phyloP scores from a whole-genome alignment of 768 basidiomycete species.

The Xerocomus spinulosus region DNA sequence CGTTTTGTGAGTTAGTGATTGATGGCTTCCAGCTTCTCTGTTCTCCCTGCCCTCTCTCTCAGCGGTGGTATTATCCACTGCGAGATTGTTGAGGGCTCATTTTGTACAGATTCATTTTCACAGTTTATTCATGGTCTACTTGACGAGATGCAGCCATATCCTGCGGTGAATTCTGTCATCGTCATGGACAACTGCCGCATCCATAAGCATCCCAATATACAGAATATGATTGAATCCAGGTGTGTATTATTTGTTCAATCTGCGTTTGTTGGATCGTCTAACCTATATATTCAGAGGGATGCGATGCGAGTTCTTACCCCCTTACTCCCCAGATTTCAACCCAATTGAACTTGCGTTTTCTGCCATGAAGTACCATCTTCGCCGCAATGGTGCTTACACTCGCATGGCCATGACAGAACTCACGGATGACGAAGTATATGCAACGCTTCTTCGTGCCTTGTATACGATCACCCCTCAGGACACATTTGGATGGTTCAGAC shows the following conservation, averaged over 20 bases:
- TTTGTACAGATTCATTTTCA: not conserved
- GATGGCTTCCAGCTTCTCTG: not conserved
- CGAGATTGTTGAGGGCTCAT: not conserved
- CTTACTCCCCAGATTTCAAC: slow-evolving; percentile 1
- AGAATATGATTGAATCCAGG: not conserved
- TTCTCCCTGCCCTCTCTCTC: slow-evolving; percentile 3
- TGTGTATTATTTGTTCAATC: not conserved
- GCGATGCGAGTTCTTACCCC: not conserved
- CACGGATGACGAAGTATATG: not conserved
- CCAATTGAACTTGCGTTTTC: slow-evolving; percentile 1
- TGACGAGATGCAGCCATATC: not conserved
- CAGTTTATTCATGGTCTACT: not conserved
- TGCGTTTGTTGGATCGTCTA: not conserved
- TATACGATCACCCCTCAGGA: not conserved
- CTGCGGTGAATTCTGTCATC: not conserved
- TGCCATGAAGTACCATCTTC: not conserved
- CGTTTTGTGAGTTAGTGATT: not conserved
- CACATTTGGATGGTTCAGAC: not conserved
- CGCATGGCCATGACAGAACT: not conserved
- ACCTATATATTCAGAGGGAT: not conserved
- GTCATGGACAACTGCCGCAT: slow-evolving; percentile 7
- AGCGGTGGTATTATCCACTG: slow-evolving; percentile 1
- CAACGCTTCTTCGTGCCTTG: not conserved
- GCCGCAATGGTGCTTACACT: not conserved
- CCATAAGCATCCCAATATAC: slow-evolving; percentile 2